Evolutionary conservation across 2,329 filamentous ascomycete species (phyloP).

Genomic region (Curvularia verruculosa): DNA sequence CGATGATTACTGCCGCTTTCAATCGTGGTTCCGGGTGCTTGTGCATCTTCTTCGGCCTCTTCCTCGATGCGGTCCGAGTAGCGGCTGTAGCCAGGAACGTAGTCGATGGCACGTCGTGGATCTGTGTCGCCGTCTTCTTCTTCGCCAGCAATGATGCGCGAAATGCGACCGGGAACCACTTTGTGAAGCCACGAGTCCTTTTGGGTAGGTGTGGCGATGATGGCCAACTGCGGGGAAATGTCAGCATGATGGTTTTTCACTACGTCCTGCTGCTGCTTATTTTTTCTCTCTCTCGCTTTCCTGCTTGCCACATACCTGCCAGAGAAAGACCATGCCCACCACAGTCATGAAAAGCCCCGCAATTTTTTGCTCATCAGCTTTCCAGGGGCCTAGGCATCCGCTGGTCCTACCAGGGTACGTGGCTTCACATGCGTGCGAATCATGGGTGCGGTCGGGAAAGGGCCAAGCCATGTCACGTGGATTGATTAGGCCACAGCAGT

Average conservation of each 20-base stretch:
- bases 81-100: slow-evolving; percentile 34
- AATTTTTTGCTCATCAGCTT: slow-evolving; percentile 58
- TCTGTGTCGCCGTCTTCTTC: slow-evolving; percentile 30
- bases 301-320: slow-evolving; percentile 34
- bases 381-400: slow-evolving; percentile 64
- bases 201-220: slow-evolving; percentile 40
- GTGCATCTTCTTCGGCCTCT: slow-evolving; percentile 28
- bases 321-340: slow-evolving; percentile 43
- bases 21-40: slow-evolving; percentile 23
- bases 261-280: neutral
- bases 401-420: slow-evolving; percentile 53
- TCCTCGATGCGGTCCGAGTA: slow-evolving; percentile 43
- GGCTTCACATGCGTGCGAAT: slow-evolving; percentile 52
- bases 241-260: slow-evolving; percentile 2
- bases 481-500: slow-evolving; percentile 69
- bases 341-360: slow-evolving; percentile 63
- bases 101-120: slow-evolving; percentile 37
- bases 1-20: slow-evolving; percentile 26
- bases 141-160: slow-evolving; percentile 41
- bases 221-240: slow-evolving; percentile 28
- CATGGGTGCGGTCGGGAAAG: slow-evolving; percentile 54
- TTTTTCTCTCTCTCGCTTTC: neutral
- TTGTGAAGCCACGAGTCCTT: slow-evolving; percentile 42
- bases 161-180: slow-evolving; percentile 40
- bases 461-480: slow-evolving; percentile 68